Evolutionary conservation across 768 basidiomycete genomes (phyloP), one percentile per base, ranked within the genome.

Genomic region (Lactarius vividus): DNA sequence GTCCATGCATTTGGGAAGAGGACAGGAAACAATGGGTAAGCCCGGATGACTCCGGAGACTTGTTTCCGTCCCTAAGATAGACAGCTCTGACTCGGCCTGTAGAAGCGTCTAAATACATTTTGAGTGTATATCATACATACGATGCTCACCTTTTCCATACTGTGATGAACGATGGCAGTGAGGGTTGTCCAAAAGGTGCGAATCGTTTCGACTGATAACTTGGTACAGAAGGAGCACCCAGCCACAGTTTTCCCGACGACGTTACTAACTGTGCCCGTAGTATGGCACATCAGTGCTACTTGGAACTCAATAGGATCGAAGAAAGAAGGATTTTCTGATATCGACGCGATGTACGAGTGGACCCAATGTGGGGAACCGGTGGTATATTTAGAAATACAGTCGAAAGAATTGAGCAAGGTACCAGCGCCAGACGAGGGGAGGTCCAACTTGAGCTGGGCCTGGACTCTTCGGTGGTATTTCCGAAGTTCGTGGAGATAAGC

Each of bases 1-100:
- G 15, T 26, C 49, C 26, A 52, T 0, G 49, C 15, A 26, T 26
- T 52, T 26, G 23, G 71, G 13, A 72, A 71, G 23, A 80, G 75
- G 46, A 79, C 71, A 5, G 71, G 64, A 52, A 13, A 10, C 11
- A 15, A 13, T 29, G 18, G 55, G 31, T 20, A 23, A 20, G 49
- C 13, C 5, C 0, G 4, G 15, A 52, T 15, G 8, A 20, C 2
- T 35, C 33, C n/a, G 55, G n/a, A 9, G n/a, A 13, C 20, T 10
- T 13, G 3, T 28, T 52, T 26, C 49, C 13, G n/a, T 52, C 49
- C 13, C 26, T 16, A 26, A 5, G 15, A 26, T 7, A 13, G 13
- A 26, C 23, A 52, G 26, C 23, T 6, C 49, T 15, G 13, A 52
- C 15, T 52, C 49, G 49, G 49, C 49, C 49, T 52, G 13, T 4